These are phyloP conservation scores for Nitzschia inconspicua DNA, from an alignment of 108 stramenopile species.

Conservation along the genomic window DNA sequence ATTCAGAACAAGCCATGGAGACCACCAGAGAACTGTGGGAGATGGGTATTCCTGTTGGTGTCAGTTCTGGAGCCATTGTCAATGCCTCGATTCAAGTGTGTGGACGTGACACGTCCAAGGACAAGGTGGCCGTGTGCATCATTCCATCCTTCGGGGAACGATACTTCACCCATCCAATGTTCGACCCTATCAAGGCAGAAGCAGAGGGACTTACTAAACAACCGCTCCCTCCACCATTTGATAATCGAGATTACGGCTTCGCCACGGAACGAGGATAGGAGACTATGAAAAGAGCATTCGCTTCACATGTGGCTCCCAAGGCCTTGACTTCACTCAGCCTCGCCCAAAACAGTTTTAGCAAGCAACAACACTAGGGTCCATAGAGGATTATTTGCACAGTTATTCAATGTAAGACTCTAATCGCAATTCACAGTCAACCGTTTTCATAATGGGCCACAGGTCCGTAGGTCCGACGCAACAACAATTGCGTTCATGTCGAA, in stretches of 20 bases:
- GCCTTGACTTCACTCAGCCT: too few species aligned
- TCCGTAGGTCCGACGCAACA: too few species aligned
- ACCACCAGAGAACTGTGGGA: constrained; percentile 52
- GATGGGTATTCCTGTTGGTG: constrained; percentile 59
- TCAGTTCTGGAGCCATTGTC: constrained; percentile 67
- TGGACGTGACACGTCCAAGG: constrained; percentile 46
- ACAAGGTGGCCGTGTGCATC: constrained; percentile 61
- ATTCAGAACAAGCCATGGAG: constrained; percentile 52
- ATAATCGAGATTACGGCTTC: constrained; percentile 66
- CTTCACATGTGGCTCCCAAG: too few species aligned
- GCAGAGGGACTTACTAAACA: too few species aligned
- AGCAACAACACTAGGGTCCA: too few species aligned
- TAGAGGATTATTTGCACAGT: too few species aligned
- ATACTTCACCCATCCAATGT: constrained; percentile 57
- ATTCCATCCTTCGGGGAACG: constrained; percentile 77
- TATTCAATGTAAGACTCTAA: too few species aligned
- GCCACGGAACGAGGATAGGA: constrained; percentile 50
- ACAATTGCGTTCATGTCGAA: too few species aligned
- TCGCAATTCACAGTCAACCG: too few species aligned
- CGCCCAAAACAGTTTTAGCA: too few species aligned
- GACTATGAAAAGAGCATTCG: too few species aligned
- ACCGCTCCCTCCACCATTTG: constrained; percentile 58
- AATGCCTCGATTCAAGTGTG: constrained; percentile 54
- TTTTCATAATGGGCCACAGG: too few species aligned
- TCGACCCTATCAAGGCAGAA: constrained; percentile 57